Percentiles rank a stretch among this genome's conserved stretches.
These are phyloP conservation scores for Daldinia caldariorum DNA, from an alignment of 495 filamentous ascomycete species.

Conservation along the genomic window DNA sequence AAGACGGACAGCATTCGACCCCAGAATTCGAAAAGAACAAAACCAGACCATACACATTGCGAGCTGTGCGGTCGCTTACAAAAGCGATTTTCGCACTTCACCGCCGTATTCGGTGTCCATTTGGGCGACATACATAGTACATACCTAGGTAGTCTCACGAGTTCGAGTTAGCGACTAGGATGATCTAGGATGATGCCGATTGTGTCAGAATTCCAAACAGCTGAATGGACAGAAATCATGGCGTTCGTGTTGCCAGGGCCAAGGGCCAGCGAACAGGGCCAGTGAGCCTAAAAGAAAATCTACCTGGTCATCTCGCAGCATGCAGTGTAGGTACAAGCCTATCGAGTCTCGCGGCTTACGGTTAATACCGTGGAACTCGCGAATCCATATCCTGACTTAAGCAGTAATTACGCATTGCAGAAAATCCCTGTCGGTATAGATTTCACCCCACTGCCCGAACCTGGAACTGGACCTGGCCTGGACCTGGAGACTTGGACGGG, in stretches of 20 bases:
- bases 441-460: conserved; percentile 19
- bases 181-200: neutral
- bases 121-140: conserved; percentile 25
- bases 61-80: neutral
- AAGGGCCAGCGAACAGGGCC: conserved; percentile 8
- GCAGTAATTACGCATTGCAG: conserved; percentile 23
- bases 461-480: neutral
- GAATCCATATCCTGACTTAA: neutral
- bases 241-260: conserved; percentile 13
- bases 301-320: conserved; percentile 35
- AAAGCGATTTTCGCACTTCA: neutral
- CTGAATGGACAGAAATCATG: conserved; percentile 9
- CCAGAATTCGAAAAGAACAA: neutral
- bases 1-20: neutral
- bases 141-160: neutral
- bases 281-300: conserved; percentile 19
- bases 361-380: neutral
- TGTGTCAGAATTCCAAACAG: conserved; percentile 7
- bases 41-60: neutral
- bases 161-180: conserved; percentile 18
- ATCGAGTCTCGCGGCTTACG: conserved; percentile 26
- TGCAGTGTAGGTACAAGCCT: conserved; percentile 30
- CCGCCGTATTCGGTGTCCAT: conserved; percentile 27
- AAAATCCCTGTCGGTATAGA: conserved; percentile 22
- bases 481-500: conserved; percentile 24